Evolutionary conservation across 2,329 filamentous ascomycete species (phyloP), one percentile per base, ranked within the genome.

Genomic region (Sporothrix inflata): DNA sequence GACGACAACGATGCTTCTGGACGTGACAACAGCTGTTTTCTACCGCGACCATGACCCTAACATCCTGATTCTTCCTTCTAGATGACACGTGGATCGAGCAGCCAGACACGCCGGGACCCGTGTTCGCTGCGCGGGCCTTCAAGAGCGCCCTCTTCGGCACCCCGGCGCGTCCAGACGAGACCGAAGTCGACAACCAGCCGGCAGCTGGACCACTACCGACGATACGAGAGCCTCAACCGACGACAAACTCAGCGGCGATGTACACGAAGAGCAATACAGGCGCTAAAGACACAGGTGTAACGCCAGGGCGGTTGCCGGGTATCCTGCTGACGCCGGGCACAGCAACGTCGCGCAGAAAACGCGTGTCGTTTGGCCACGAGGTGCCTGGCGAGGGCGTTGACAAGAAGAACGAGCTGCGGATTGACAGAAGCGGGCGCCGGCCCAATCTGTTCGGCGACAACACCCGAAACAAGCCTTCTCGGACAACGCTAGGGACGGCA

Each of bases 271-370:
- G 74, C 73, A 75, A 74, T 73, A 71, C 70, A 74, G 72, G 75
- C 73, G 71, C 75, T 71, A 72, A 65, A 47, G 72, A 61, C 45
- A 42, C 42, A 4, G 55, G 51, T 9, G 61, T 27, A n/a, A 73
- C 74, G 9, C 73, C 75, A 7, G 65, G 51, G 0, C 72, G 72
- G 74, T 86, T 85, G 0, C 82, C 84, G 4, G 88, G 89, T 1
- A 91, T 91, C 57, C 82, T 91, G 2, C 79, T 91, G 63, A 91
- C 89, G 0, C 89, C 89, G 0, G 89, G 89, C 1, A 90, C 88
- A 1, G 88, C 84, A 19, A 85, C 88, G 1, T 83, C 87, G 57
- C 85, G 86, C 69, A 85, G 88, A 57, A 91, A 91, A 78, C 88
- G 88, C 75, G 89, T 91, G 30, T 90, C 89, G 0, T 91, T 91